Conservation (phyloP, 371 early-diverging fungal species). For the Circinella minor region DNA sequence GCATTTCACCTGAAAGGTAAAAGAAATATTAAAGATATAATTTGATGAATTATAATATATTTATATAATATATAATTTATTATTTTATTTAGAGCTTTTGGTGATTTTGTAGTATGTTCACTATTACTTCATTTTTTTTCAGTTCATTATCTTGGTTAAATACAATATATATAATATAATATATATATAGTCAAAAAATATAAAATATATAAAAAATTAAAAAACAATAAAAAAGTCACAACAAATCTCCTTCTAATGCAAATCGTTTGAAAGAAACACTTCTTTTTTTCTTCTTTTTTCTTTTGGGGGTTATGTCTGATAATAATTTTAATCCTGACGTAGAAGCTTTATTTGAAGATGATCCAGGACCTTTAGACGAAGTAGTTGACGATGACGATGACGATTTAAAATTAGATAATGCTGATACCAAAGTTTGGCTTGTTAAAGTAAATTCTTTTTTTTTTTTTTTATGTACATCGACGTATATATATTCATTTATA, state of each 20-base stretch:
- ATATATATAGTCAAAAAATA: too few species aligned
- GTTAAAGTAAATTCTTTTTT: constrained; percentile 74
- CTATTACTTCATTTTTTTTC: constrained; percentile 60
- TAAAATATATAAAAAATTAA: too few species aligned
- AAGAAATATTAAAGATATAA: background rate
- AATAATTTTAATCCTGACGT: constrained; percentile 42
- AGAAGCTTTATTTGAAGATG: constrained; percentile 66
- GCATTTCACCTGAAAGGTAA: constrained; percentile 33
- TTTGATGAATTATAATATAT: too few species aligned
- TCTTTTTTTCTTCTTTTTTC: background rate
- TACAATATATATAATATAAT: too few species aligned
- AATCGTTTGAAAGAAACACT: background rate
- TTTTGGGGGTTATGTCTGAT: constrained; percentile 11
- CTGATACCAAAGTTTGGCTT: constrained; percentile 84
- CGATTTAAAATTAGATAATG: constrained; percentile 68
- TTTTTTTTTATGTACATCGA: constrained; percentile 5
- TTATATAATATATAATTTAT: background rate
- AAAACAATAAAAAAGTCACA: background rate
- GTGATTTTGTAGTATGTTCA: constrained; percentile 55
- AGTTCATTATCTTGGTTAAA: constrained; percentile 59
- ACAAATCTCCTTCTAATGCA: background rate
- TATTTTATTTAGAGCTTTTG: constrained; percentile 48
- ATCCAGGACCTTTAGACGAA: constrained; percentile 55
- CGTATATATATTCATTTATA: background rate
- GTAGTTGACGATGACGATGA: constrained; percentile 74